phyloP scores from a whole-genome alignment of 2,329 filamentous ascomycete species.

The Botryotinia calthae region DNA sequence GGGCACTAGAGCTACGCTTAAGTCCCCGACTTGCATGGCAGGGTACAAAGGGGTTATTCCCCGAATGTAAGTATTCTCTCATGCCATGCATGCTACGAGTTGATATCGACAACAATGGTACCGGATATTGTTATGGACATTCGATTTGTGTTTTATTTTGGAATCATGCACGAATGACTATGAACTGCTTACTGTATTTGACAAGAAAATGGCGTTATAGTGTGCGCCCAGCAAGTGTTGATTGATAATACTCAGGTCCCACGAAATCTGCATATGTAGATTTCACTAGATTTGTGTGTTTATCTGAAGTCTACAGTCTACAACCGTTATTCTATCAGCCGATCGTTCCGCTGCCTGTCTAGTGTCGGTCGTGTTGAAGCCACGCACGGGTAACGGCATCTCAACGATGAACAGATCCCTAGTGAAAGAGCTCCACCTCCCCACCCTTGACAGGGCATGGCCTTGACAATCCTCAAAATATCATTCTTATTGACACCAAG shows the following conservation, averaged over 20 bases:
- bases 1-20: background rate
- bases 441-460: background rate
- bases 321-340: background rate
- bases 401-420: background rate
- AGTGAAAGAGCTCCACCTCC: background rate
- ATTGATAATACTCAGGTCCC: background rate
- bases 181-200: background rate
- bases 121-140: background rate
- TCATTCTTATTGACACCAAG: background rate
- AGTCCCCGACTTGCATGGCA: background rate
- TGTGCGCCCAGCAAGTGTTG: background rate
- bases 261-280: background rate
- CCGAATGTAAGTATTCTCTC: background rate
- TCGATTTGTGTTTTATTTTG: background rate
- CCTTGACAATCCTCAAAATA: background rate
- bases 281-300: background rate
- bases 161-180: background rate
- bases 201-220: background rate
- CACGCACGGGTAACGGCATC: background rate
- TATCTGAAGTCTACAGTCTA: background rate
- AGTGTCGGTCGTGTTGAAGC: background rate
- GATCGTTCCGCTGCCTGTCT: conserved; percentile 6
- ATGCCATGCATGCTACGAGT: background rate
- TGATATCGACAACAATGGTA: background rate
- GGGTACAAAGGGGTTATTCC: background rate